Percentiles rank a stretch among this genome's conserved stretches.
Evolutionary conservation across 495 filamentous ascomycete genomes (phyloP).

Genomic region (Penicillium dipodomyicola): DNA sequence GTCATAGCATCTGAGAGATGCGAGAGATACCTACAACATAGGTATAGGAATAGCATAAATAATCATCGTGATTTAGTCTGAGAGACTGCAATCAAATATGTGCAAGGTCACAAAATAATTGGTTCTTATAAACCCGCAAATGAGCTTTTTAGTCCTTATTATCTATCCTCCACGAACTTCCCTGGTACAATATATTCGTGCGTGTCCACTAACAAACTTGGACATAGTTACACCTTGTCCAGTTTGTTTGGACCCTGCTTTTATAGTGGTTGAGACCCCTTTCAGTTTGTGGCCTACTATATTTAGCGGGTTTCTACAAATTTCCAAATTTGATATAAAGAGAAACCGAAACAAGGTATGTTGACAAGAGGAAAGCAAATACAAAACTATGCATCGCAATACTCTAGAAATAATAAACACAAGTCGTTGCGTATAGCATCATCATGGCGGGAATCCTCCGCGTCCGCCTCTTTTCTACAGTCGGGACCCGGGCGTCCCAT

Average conservation of each 20-base stretch:
- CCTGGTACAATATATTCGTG: not conserved
- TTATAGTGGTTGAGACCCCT: no score
- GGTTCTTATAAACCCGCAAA: not conserved
- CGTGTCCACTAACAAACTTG: not conserved
- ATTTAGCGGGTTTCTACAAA: not conserved
- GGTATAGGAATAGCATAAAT: not conserved
- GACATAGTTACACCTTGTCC: not conserved
- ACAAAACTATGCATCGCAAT: conserved; percentile 24
- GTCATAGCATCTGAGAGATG: not conserved
- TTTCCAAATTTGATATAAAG: not conserved
- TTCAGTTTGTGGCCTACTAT: not conserved
- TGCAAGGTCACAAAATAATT: not conserved
- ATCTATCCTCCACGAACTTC: not conserved
- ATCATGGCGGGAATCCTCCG: conserved; percentile 24
- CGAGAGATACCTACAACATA: not conserved
- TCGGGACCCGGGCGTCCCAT: conserved; percentile 11
- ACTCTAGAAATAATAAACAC: conserved; percentile 23
- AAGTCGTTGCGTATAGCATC: conserved; percentile 33
- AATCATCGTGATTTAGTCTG: not conserved
- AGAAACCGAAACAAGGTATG: conserved; percentile 15
- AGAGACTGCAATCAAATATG: not conserved
- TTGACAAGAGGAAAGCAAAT: conserved; percentile 17
- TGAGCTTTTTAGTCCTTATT: not conserved
- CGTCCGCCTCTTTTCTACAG: conserved; percentile 32
- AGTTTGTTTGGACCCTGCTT: not conserved